Evolutionary conservation across 2,329 filamentous ascomycete genomes (phyloP), one percentile per base, ranked within the genome.

Genomic region (Fusarium sp.): DNA sequence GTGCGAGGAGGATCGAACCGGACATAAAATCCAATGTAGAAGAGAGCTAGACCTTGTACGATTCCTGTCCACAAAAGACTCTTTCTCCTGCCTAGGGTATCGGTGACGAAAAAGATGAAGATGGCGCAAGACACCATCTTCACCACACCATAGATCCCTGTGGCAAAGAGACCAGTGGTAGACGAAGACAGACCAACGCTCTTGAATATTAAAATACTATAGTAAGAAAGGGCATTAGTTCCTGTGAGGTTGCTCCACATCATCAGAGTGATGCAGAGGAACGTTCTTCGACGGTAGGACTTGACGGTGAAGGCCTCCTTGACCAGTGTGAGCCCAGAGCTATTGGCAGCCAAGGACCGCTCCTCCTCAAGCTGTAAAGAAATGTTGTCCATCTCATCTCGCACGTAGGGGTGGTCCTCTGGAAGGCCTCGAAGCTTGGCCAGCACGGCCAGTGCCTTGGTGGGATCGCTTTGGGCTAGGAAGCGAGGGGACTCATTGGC

Each of bases 401-500:
- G 83, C n/a, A 91, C 77, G 75, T 90, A 90, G 0, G 85, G 84
- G 74, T 91, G 88, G 12, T 83, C 82, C 12, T 82, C 65, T 1
- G 86, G 83, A 4, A 92, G 83, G 64, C 88, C 84, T 42, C 91
- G 49, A 93, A 57, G 86, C 51, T 83, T 84, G 14, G 85, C 82
- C 17, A 93, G 85, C 2, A 89, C 86, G 0, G 61, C 65, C 51
- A 86, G 87, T 16, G 91, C 88, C 64, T 91, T 86, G 71, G 92
- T 91, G 51, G 87, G 85, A 77, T 92, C 90, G 76, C 88, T 85
- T 66, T 90, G 90, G 22, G 90, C 91, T 85, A 89, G 55, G 35
- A 57, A 92, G 55, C 91, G 86, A 5, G 90, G 90, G 0, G 89
- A 91, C 76, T 93, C 91, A 76, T 89, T 87, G 84, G 89, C 91